Evolutionary conservation across 2,329 filamentous ascomycete species (phyloP), one percentile per base, ranked within the genome.

Genomic region (Lachnellula subtilissima): DNA sequence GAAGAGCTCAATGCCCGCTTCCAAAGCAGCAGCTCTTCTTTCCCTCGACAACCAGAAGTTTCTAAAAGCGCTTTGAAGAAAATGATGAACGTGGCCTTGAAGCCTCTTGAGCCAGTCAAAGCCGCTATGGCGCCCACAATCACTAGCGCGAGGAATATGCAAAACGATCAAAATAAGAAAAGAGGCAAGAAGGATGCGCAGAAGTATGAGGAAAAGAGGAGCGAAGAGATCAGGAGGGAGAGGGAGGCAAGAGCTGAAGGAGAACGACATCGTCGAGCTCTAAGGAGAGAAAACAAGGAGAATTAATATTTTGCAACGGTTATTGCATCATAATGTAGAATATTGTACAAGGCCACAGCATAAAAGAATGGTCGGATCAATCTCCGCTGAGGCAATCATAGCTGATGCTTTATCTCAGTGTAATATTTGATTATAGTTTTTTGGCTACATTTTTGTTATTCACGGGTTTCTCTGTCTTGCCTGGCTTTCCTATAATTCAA

Each of bases 81-180:
- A 25, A 32, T 32, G 28, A 11, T 32, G 9, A 32, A 32, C 4
- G 3, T 32, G 28, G 28, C 28, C 11, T 32, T 32, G 9, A 32
- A 32, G 28, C 28, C 28, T 32, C 28, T 32, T 32, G 28, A 12
- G 9, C 28, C 45, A 56, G n/a, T 32, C 8, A 55, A 56, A 12
- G 55, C 63, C 17, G 64, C 63, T 52, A 70, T 32, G 60, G 64
- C 9, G 61, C 47, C 56, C 40, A 70, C 69, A 69, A 71, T 45
- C 68, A 72, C 52, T 49, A 4, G 43, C 40, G n/a, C 53, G 53
- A 19, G 37, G 62, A 12, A 22, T 50, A 4, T 43, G 28, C 42
- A 52, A 55, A 65, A 68, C 15, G 73, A 72, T 35, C 68, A 72
- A 50, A 65, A 70, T 17, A 67, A 53, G 14, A 63, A 64, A 54